Percentiles rank a stretch among this genome's conserved stretches.
Conservation (phyloP, 805 yeast genomes). For the Candida stauntonica region DNA sequence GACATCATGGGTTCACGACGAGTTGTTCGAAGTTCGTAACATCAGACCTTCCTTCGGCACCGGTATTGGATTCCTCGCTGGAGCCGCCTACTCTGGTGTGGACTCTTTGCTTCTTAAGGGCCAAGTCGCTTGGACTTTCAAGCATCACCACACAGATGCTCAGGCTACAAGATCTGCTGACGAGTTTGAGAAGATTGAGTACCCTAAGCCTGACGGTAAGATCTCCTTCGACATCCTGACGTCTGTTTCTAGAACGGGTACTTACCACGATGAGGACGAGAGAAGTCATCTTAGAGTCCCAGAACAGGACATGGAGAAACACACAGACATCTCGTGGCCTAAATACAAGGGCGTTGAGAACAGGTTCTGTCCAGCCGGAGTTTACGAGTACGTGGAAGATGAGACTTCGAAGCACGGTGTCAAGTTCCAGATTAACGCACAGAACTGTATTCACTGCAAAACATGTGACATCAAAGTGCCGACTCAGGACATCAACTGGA, state of each 20-base stretch:
- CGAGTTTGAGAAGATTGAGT: slow-evolving; percentile 65
- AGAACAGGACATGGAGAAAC: slow-evolving; percentile 58
- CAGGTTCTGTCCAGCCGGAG: slow-evolving; percentile 98
- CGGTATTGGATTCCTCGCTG: slow-evolving; percentile 74
- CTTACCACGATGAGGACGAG: slow-evolving; percentile 93
- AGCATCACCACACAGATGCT: slow-evolving; percentile 67
- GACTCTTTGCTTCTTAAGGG: slow-evolving; percentile 79
- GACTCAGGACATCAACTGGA: slow-evolving; percentile 90
- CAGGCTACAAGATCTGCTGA: slow-evolving; percentile 64
- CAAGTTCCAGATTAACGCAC: slow-evolving; percentile 88
- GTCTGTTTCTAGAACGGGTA: slow-evolving; percentile 94
- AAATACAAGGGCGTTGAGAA: slow-evolving; percentile 83
- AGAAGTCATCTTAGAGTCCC: slow-evolving; percentile 77
- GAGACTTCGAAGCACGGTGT: slow-evolving; percentile 56
- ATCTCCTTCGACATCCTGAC: slow-evolving; percentile 89
- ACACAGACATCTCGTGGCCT: slow-evolving; percentile 67
- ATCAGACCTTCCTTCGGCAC: slow-evolving; percentile 86
- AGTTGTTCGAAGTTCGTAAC: slow-evolving; percentile 80
- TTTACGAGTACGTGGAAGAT: slow-evolving; percentile 83
- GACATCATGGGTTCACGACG: slow-evolving; percentile 82
- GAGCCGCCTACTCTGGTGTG: slow-evolving; percentile 78
- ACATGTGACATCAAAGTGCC: slow-evolving; percentile 98
- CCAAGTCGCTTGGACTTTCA: slow-evolving; percentile 81
- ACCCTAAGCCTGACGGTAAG: slow-evolving; percentile 95
- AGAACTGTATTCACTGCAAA: slow-evolving; percentile 97